Base-by-base conservation (phyloP, 2,329 filamentous ascomycete genomes). In the Botrytis elliptica region DNA sequence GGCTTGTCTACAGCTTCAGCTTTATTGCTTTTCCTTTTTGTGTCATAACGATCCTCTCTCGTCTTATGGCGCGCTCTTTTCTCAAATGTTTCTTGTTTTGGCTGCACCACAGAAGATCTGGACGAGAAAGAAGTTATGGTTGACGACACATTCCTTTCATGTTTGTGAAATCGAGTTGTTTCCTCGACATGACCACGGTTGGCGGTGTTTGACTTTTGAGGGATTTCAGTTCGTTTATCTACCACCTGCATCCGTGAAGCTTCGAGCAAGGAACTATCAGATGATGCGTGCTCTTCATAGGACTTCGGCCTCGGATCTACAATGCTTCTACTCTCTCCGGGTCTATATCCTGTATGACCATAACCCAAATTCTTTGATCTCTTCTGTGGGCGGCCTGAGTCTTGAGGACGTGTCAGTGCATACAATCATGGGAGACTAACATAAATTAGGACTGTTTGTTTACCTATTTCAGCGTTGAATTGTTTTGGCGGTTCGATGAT, bases 1-100 rank as follows among this genome's bases (percentile, higher is more conserved):
- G 66, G 74, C 77, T 69, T 76, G 76, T 81, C 33, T 20, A 18
- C 44, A 29, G 49, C 55, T 70, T 74, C 52, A 71, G 25, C 36
- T 42, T 71, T 79, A 64, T 75, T 78, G 59, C 76, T 77, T 81
- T 52, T 81, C 74, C 79, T 55, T 75, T 84, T 84, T 18, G 83
- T 83, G 42, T 89, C 85, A 78, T 91, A 91, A 49, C 85, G 86
- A 77, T 88, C 85, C 38, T 84, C 81, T 69, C 84, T 85, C 25
- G 88, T 90, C 80, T 87, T 92, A 75, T 85, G 83, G 46, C 90
- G 85, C 29, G 85, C 81, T 64, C 83, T 83, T 77, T 85, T 89
- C 72, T 88, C 84, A 66, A 80, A 82, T 12, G 72, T 76, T 64
- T 77, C 77, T 42, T 74, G 67, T 20, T 72, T n/a, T 60, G n/a